These are phyloP conservation scores for Pilaira anomala DNA, from an alignment of 192 early-diverging fungal genomes.

Conservation along the genomic window DNA sequence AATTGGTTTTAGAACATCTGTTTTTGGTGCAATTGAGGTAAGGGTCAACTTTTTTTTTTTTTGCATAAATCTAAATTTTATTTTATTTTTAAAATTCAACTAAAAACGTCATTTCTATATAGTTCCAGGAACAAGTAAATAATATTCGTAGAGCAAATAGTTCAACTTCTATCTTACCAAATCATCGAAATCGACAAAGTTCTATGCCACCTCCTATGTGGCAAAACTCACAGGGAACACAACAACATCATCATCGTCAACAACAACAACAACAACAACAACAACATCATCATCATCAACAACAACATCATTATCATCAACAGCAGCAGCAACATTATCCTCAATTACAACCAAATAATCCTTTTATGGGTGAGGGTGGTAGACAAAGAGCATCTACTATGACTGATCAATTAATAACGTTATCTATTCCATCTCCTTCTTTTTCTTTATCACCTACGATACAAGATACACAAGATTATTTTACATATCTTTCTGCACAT, in stretches of 20 bases:
- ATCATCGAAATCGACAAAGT: not conserved
- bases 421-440: not conserved
- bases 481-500: conserved; percentile 13
- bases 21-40: conserved; percentile 55
- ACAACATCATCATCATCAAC: not conserved
- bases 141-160: conserved; percentile 15
- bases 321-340: too few species aligned
- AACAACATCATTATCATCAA: not conserved
- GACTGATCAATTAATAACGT: conserved; percentile 5
- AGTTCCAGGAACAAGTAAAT: conserved; percentile 30
- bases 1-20: conserved; percentile 42
- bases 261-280: too few species aligned
- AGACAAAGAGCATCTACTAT: conserved; percentile 12
- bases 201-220: conserved; percentile 19
- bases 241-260: not conserved
- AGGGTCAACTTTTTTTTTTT: not conserved
- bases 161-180: not conserved
- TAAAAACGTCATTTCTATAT: not conserved
- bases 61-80: not conserved
- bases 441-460: too few species aligned
- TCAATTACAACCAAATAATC: too few species aligned
- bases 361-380: not conserved
- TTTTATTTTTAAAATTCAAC: conserved; percentile 1
- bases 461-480: not conserved
- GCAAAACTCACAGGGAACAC: not conserved